phyloP scores from a whole-genome alignment of 139 green algal genomes.

The Volvox reticuliferus region DNA sequence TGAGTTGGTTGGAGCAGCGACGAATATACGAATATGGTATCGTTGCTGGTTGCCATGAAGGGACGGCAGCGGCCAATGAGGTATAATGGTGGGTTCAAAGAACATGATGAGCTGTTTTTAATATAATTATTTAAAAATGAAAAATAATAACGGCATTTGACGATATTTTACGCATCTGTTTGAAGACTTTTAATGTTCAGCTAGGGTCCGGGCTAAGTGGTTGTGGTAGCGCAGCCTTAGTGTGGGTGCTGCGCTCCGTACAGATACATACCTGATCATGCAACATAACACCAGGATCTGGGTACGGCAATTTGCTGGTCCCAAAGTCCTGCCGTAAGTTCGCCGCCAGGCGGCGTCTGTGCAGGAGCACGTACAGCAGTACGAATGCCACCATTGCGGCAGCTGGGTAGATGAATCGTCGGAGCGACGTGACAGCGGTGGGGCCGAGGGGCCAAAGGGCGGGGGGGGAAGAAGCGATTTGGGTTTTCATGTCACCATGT shows the following conservation, averaged over 20 bases:
- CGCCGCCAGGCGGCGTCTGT: not conserved
- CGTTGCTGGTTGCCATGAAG: not conserved
- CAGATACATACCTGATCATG: constrained; percentile 40
- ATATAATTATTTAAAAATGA: too few relatives aligned
- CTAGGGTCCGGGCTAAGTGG: too few relatives aligned
- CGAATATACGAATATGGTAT: not conserved
- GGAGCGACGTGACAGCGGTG: not conserved
- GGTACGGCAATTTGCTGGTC: not conserved
- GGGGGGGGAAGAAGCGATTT: not conserved
- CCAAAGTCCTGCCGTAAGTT: not conserved
- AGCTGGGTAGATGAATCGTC: not conserved
- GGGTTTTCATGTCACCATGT: too few relatives aligned
- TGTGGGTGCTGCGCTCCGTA: too few relatives aligned
- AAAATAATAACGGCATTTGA: too few relatives aligned
- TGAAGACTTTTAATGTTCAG: too few relatives aligned
- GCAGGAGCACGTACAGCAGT: constrained; percentile 6
- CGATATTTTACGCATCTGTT: too few relatives aligned
- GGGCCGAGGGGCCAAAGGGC: not conserved
- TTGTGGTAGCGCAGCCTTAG: too few relatives aligned
- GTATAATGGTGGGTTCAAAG: too few relatives aligned
- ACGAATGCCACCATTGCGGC: not conserved
- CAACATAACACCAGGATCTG: not conserved
- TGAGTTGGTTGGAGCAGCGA: not conserved
- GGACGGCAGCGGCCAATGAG: too few relatives aligned
- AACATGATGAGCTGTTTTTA: too few relatives aligned